Evolutionary conservation across 1,139 yeast genomes (phyloP), one percentile per base, ranked within the genome.

Genomic region (Scheffersomyces quercinus): DNA sequence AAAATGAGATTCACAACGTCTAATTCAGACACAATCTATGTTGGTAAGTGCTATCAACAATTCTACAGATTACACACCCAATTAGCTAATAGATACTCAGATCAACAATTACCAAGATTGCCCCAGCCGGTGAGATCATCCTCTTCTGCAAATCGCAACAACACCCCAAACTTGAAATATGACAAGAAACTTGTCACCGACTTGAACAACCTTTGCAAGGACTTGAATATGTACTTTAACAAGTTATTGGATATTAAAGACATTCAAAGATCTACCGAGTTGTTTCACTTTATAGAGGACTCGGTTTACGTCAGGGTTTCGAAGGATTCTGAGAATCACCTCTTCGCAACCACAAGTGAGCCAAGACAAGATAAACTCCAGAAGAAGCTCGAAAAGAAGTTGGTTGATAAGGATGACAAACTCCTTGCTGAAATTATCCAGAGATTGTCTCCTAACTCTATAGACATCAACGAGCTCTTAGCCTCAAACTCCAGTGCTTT

Each of bases 1-100:
- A 51, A 54, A 12, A 45, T 59, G 9, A 51, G 48, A 15, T 47
- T 54, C 31, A 44, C 44, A 4, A 47, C 51, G 36, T 37, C 33
- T 24, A 43, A 49, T 5, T 55, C 54, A 13, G 35, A 41, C 13
- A 40, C 32, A 3, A 35, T 54, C 10, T 52, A 46, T 37, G 46
- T 59, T 20, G 58, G 53, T 24, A 58, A 57, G 43, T 43, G 49
- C 36, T 58, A 58, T 47, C 56, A 56, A 34, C 63, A 60, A 35
- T 56, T 60, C 37, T 58, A 56, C 47, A 46, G 52, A 15, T 45
- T 60, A 35, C 62, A 57, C 40, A 34, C 46, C 3, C 38, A 37
- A 20, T 39, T 56, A 24, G 42, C 42, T 13, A 33, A 31, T 41
- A 34, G 30, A 14, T 28, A 38, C 32, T 43, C 42, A 12, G 28